Percentiles rank a stretch among this genome's conserved stretches.
phyloP scores from a whole-genome alignment of 2,329 filamentous ascomycete genomes.

The Monosporascus sp. region DNA sequence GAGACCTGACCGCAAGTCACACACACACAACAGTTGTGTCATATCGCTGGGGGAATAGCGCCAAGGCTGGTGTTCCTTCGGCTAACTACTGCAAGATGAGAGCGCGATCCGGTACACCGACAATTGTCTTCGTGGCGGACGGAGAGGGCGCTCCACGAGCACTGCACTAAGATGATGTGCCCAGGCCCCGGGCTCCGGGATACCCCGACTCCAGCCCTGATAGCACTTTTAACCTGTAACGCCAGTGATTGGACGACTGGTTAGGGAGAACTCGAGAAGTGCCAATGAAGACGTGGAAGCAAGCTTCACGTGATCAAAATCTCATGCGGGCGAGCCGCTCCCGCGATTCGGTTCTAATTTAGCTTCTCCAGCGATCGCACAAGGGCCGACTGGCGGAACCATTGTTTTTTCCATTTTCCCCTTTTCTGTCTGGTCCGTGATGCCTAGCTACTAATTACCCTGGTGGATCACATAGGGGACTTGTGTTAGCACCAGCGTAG shows the following conservation, averaged over 20 bases:
- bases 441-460: background rate
- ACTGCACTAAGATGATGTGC: background rate
- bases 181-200: background rate
- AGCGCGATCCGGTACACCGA: background rate
- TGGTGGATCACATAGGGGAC: background rate
- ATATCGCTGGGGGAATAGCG: too few relatives aligned
- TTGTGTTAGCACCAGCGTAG: too few relatives aligned
- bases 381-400: background rate
- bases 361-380: background rate
- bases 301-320: background rate
- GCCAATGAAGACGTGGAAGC: background rate
- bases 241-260: background rate
- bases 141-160: background rate
- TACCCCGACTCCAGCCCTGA: background rate
- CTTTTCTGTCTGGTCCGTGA: background rate
- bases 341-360: background rate
- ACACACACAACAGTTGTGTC: background rate
- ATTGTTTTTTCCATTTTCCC: background rate
- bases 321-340: constrained; percentile 1
- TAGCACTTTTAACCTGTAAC: too few relatives aligned
- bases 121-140: background rate
- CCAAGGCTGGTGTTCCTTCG: background rate
- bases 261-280: background rate
- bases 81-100: background rate
- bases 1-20: too few relatives aligned